Conservation (phyloP, 2,329 filamentous ascomycete species). For the Hawksworthiomyces lignivorus region DNA sequence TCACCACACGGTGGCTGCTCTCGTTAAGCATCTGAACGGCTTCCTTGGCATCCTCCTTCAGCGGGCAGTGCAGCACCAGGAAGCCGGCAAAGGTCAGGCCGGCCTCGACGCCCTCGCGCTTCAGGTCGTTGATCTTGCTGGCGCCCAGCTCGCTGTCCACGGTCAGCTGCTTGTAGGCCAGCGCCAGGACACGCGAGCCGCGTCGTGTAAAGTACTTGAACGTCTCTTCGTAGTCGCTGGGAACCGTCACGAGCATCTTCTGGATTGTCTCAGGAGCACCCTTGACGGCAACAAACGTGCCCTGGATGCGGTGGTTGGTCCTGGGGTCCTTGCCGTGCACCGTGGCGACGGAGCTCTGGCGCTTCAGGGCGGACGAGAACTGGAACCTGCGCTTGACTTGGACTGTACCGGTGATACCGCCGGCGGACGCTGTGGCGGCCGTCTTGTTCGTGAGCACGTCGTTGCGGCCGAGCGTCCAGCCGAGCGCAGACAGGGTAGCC, state of each 20-base stretch:
- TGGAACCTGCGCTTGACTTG: constrained; percentile 97
- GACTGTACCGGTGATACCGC: constrained; percentile 61
- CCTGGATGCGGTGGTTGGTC: constrained; percentile 67
- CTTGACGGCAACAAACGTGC: constrained; percentile 92
- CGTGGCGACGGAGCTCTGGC: constrained; percentile 88
- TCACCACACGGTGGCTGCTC: constrained; percentile 95
- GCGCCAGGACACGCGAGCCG: constrained; percentile 84
- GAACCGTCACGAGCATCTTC: constrained; percentile 79
- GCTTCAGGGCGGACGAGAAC: constrained; percentile 92
- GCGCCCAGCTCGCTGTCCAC: constrained; percentile 73
- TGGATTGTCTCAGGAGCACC: constrained; percentile 95
- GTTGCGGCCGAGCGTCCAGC: constrained; percentile 87
- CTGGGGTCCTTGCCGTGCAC: constrained; percentile 64
- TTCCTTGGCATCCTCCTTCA: constrained; percentile 93
- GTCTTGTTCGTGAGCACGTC: constrained; percentile 70
- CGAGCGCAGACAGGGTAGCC: constrained; percentile 79
- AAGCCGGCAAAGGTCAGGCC: constrained; percentile 88
- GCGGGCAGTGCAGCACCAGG: constrained; percentile 85
- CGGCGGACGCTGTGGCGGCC: constrained; percentile 34
- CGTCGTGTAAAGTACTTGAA: constrained; percentile 97
- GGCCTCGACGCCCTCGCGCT: constrained; percentile 84
- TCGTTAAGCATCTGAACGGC: constrained; percentile 96
- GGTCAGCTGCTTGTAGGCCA: constrained; percentile 89
- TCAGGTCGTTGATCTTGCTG: constrained; percentile 83
- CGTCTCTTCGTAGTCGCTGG: constrained; percentile 89